Conservation (phyloP, 2,329 filamentous ascomycete genomes). For the Xylaria sp. region DNA sequence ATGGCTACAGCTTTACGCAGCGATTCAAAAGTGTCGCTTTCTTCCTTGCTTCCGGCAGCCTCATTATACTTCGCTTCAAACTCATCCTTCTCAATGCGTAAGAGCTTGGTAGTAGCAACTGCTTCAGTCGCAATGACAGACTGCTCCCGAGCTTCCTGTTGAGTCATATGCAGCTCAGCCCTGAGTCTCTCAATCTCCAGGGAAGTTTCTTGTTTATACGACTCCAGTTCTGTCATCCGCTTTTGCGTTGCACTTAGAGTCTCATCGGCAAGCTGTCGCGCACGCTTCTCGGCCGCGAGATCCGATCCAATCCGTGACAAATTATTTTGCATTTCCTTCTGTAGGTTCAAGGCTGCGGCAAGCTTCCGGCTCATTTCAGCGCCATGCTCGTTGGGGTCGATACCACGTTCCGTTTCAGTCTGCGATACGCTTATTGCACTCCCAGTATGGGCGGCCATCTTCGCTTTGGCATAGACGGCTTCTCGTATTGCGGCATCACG, state of each 20-base stretch:
- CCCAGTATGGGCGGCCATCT: conserved; percentile 79
- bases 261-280: conserved; percentile 87
- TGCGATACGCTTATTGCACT: conserved; percentile 71
- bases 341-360: conserved; percentile 79
- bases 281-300: conserved; percentile 81
- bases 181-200: conserved; percentile 87
- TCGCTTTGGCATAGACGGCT: conserved; percentile 94
- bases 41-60: conserved; percentile 72
- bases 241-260: conserved; percentile 83
- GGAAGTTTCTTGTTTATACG: conserved; percentile 82
- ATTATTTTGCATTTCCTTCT: conserved; percentile 82
- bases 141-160: conserved; percentile 83
- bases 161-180: conserved; percentile 82
- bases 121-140: conserved; percentile 81
- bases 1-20: conserved; percentile 81
- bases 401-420: conserved; percentile 68
- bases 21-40: conserved; percentile 75
- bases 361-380: conserved; percentile 84
- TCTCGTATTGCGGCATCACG: conserved; percentile 94
- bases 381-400: conserved; percentile 65
- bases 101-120: conserved; percentile 75
- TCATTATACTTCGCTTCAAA: conserved; percentile 75
- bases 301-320: conserved; percentile 76
- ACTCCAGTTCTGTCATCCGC: conserved; percentile 84
- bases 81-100: conserved; percentile 89